These are phyloP conservation scores for Populus hybrid DNA, from an alignment of 441 rosid species.

Conservation along the genomic window DNA sequence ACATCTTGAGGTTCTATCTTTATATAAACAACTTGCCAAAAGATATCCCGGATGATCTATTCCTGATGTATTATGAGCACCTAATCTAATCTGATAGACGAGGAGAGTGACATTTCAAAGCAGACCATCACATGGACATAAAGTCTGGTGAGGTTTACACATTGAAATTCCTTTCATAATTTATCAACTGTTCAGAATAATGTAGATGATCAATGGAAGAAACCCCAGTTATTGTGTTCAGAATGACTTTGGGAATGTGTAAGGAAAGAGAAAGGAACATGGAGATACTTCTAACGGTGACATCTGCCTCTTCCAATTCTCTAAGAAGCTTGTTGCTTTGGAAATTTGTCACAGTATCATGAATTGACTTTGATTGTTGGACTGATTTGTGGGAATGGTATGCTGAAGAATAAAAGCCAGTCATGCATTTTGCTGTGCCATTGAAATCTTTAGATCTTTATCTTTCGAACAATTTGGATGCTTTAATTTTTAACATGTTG, in stretches of 20 bases:
- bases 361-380: not conserved
- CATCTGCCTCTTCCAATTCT: not conserved
- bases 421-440: not conserved
- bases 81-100: constrained; percentile 40
- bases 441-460: not conserved
- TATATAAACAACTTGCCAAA: constrained; percentile 69
- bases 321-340: not conserved
- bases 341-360: not conserved
- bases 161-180: not conserved
- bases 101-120: constrained; percentile 15
- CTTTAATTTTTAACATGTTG: not conserved
- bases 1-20: constrained; percentile 63
- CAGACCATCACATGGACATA: constrained; percentile 8
- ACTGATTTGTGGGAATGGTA: not conserved
- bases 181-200: constrained; percentile 5
- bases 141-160: constrained; percentile 18
- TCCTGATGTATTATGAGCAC: constrained; percentile 69
- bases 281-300: not conserved
- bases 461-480: not conserved
- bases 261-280: not conserved
- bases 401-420: not conserved
- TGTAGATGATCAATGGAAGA: constrained; percentile 8
- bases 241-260: not conserved
- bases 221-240: not conserved
- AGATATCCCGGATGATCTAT: constrained; percentile 67